Conservation (phyloP, 106 monocot species). For the Xerophyta viscosa region DNA sequence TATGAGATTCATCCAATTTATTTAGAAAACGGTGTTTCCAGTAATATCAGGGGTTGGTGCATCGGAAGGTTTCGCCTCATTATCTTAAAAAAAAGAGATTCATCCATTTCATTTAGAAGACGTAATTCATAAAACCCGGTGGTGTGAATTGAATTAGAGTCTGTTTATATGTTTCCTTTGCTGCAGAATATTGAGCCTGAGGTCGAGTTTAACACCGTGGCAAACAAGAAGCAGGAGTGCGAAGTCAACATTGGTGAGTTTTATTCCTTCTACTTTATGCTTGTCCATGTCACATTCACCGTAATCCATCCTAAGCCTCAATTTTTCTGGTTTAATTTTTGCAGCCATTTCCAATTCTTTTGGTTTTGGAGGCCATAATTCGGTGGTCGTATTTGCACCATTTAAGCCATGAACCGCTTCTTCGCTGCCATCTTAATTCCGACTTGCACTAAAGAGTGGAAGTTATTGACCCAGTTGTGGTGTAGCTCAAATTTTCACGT, state of each 20-base stretch:
- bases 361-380: conserved; percentile 3
- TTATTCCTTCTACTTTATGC: not conserved
- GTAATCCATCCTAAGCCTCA: not conserved
- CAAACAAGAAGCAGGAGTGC: conserved; percentile 78
- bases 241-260: conserved; percentile 97
- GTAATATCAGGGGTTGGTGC: no score
- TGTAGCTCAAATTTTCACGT: no score
- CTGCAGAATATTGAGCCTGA: conserved; percentile 79
- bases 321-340: not conserved
- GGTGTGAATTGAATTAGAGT: no score
- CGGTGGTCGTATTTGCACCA: conserved; percentile 1
- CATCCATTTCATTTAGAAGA: no score
- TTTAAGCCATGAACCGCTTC: conserved; percentile 3
- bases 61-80: no score
- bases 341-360: conserved; percentile 3
- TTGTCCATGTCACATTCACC: not conserved
- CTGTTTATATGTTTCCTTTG: not conserved
- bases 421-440: no score
- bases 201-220: conserved; percentile 88
- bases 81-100: no score
- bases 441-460: no score
- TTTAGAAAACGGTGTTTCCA: no score
- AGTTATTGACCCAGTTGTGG: no score
- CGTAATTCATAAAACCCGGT: no score
- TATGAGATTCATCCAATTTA: no score